A percentile compares a stretch with the other conserved stretches of the same genome.
These are phyloP conservation scores for Scortechinia acanthostroma DNA, from an alignment of 2,329 filamentous ascomycete genomes.

Conservation along the genomic window DNA sequence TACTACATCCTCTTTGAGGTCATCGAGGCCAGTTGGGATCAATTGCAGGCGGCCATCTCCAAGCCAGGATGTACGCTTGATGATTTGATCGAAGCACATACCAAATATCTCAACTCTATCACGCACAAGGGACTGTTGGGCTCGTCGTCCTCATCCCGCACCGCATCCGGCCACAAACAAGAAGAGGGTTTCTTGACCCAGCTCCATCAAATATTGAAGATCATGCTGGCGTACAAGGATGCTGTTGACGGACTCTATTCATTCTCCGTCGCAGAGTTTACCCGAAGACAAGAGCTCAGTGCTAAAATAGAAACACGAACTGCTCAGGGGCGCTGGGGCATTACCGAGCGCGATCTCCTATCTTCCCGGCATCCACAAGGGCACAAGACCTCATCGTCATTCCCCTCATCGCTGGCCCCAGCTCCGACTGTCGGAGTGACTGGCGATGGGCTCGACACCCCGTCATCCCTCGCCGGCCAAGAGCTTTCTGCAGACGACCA, in stretches of 20 bases:
- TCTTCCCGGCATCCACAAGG: neutral
- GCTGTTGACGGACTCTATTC: constrained; percentile 89
- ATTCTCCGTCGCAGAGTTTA: constrained; percentile 91
- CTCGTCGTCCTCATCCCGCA: constrained; percentile 42
- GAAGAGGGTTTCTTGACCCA: constrained; percentile 32
- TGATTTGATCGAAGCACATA: constrained; percentile 87
- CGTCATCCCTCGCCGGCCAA: constrained; percentile 19
- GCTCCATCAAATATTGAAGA: constrained; percentile 20
- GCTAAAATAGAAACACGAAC: constrained; percentile 61
- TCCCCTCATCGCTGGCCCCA: too few species aligned
- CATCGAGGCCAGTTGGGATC: constrained; percentile 91
- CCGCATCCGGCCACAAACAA: constrained; percentile 26
- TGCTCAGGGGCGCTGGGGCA: constrained; percentile 7
- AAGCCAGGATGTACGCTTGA: constrained; percentile 87
- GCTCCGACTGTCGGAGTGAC: too few species aligned
- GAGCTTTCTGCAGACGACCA: constrained; percentile 51
- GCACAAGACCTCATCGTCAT: too few species aligned
- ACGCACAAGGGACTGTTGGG: constrained; percentile 92
- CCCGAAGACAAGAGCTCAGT: constrained; percentile 76
- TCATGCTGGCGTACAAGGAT: constrained; percentile 64
- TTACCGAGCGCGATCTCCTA: neutral
- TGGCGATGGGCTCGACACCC: constrained; percentile 18
- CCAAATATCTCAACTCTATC: constrained; percentile 83
- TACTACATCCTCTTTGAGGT: constrained; percentile 99
- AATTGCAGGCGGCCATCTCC: constrained; percentile 74